Conservation (phyloP, 257 asterid genomes). For the Petunia secreta region DNA sequence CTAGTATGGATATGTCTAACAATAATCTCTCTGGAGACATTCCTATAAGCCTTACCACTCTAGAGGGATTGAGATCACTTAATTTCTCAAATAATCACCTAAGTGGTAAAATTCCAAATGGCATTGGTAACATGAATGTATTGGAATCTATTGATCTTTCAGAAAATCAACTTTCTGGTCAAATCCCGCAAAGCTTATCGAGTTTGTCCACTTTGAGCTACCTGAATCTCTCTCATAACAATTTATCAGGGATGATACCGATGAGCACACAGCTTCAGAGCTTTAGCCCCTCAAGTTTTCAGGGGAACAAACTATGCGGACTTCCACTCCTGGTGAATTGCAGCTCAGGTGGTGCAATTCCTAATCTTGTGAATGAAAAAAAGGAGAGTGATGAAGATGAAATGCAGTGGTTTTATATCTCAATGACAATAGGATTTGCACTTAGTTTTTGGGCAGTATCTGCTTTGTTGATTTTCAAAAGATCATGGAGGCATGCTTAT, state of each 20-base stretch:
- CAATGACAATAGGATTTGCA: slow-evolving; percentile 27
- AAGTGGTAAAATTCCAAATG: slow-evolving; percentile 33
- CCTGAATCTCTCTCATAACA: slow-evolving; percentile 28
- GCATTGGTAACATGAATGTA: slow-evolving; percentile 21
- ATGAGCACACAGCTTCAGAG: slow-evolving; percentile 29
- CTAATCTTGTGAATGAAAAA: no score
- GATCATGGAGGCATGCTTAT: background rate
- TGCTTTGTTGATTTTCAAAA: slow-evolving; percentile 15
- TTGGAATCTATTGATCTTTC: slow-evolving; percentile 29
- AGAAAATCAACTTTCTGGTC: slow-evolving; percentile 23
- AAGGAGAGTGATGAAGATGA: background rate
- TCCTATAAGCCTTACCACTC: slow-evolving; percentile 31
- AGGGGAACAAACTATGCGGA: background rate
- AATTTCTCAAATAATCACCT: slow-evolving; percentile 39
- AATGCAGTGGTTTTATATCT: slow-evolving; percentile 22
- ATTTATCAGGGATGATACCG: slow-evolving; percentile 18
- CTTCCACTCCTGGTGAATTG: no score
- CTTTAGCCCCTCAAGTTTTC: background rate
- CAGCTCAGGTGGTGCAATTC: no score
- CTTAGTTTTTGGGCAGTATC: slow-evolving; percentile 25
- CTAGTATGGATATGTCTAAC: slow-evolving; percentile 28
- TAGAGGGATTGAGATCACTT: slow-evolving; percentile 26
- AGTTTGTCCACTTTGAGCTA: slow-evolving; percentile 15
- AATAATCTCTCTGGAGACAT: slow-evolving; percentile 34
- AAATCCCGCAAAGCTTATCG: background rate